These are phyloP conservation scores for Hypoxylon sp. DNA, from an alignment of 2,329 filamentous ascomycete genomes.

Conservation along the genomic window DNA sequence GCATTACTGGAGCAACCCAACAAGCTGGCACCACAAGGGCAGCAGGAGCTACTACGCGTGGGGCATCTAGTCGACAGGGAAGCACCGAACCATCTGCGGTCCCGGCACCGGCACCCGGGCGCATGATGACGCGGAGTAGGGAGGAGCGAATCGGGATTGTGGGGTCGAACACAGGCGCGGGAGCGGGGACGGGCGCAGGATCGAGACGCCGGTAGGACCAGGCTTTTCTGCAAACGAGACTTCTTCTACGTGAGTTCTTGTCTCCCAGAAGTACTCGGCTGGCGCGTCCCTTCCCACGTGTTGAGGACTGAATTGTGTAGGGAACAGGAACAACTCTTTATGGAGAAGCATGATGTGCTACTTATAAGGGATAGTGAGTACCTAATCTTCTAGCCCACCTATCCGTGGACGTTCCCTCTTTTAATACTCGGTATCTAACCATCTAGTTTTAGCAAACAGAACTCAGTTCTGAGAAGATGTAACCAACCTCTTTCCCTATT, in stretches of 20 bases:
- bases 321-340: background rate
- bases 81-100: conserved; percentile 37
- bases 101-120: conserved; percentile 40
- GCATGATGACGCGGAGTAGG: conserved; percentile 52
- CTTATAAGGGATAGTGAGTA: background rate
- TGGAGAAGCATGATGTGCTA: background rate
- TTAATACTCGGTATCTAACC: background rate
- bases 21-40: conserved; percentile 21
- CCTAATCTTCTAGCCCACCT: background rate
- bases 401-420: background rate
- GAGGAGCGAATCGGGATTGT: conserved; percentile 52
- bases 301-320: background rate
- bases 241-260: background rate
- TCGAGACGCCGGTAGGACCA: conserved; percentile 37
- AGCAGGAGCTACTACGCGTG: conserved; percentile 15
- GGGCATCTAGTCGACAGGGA: conserved; percentile 30
- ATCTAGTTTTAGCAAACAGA: background rate
- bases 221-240: background rate
- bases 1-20: conserved; percentile 41
- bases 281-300: background rate
- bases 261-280: background rate
- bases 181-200: conserved; percentile 19
- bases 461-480: background rate
- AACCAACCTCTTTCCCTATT: background rate
- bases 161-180: conserved; percentile 12